phyloP scores from a whole-genome alignment of 106 monocot genomes.

The Cymbidium sinense region DNA sequence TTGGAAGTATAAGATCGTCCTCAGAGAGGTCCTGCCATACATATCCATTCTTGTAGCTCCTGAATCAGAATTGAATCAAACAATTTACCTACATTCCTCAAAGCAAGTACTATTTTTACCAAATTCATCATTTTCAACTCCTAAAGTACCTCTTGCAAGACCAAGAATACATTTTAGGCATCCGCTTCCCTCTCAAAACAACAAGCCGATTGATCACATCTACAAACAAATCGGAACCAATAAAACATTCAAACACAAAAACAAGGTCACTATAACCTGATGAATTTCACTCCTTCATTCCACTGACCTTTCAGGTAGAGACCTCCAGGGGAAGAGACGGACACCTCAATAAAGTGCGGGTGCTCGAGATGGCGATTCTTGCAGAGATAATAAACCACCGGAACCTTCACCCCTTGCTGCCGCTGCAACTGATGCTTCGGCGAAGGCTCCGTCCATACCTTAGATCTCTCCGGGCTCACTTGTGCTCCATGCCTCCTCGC shows the following conservation, averaged over 20 bases:
- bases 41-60: slow-evolving; percentile 92
- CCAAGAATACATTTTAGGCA: slow-evolving; percentile 82
- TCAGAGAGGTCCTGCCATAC: slow-evolving; percentile 89
- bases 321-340: slow-evolving; percentile 50
- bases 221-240: slow-evolving; percentile 10
- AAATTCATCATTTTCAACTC: background rate
- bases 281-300: background rate
- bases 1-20: slow-evolving; percentile 67
- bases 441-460: slow-evolving; percentile 13
- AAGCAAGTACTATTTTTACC: background rate
- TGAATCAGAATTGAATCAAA: slow-evolving; percentile 17
- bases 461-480: slow-evolving; percentile 43
- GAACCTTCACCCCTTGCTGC: slow-evolving; percentile 25
- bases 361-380: slow-evolving; percentile 60
- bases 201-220: slow-evolving; percentile 69
- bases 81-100: background rate
- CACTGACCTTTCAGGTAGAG: slow-evolving; percentile 62
- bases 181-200: slow-evolving; percentile 61
- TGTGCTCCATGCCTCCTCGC: slow-evolving; percentile 16
- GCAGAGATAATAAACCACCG: slow-evolving; percentile 60
- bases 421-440: slow-evolving; percentile 10
- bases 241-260: background rate
- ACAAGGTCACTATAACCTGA: too few relatives aligned
- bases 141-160: slow-evolving; percentile 74
- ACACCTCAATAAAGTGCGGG: slow-evolving; percentile 67